These are phyloP conservation scores for Botrytis fragariae DNA, from an alignment of 2,329 filamentous ascomycete species.

Conservation along the genomic window DNA sequence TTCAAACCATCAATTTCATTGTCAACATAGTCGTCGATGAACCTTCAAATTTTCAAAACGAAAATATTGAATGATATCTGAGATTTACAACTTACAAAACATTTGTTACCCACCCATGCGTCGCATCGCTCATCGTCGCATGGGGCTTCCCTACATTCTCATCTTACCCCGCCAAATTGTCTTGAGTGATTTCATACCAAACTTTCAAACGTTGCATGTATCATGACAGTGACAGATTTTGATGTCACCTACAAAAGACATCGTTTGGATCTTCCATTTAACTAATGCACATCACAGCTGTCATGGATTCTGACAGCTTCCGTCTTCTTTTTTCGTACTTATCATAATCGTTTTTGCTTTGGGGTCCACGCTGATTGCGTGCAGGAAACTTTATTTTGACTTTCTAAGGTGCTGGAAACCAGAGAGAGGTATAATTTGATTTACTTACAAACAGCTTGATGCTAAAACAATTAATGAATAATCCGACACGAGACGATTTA, in stretches of 20 bases:
- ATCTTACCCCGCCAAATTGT: neutral
- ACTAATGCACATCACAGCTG: neutral
- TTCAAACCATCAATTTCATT: neutral
- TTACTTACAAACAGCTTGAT: constrained; percentile 1
- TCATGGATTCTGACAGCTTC: neutral
- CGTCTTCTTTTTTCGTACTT: neutral
- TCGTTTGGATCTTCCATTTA: neutral
- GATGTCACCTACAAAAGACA: neutral
- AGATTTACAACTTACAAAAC: neutral
- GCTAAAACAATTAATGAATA: neutral
- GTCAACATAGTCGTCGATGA: neutral
- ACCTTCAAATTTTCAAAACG: neutral
- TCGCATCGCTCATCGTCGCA: neutral
- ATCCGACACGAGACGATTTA: neutral
- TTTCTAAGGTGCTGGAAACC: constrained; percentile 19
- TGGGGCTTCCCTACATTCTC: neutral
- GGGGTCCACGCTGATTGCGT: neutral
- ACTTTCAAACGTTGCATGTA: constrained; percentile 4
- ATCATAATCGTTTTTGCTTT: neutral
- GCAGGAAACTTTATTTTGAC: neutral
- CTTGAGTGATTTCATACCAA: neutral
- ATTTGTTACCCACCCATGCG: neutral
- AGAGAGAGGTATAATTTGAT: neutral
- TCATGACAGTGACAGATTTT: constrained; percentile 11
- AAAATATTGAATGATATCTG: neutral